Conservation (phyloP, 805 yeast species). For the Candida sanyiensis region DNA sequence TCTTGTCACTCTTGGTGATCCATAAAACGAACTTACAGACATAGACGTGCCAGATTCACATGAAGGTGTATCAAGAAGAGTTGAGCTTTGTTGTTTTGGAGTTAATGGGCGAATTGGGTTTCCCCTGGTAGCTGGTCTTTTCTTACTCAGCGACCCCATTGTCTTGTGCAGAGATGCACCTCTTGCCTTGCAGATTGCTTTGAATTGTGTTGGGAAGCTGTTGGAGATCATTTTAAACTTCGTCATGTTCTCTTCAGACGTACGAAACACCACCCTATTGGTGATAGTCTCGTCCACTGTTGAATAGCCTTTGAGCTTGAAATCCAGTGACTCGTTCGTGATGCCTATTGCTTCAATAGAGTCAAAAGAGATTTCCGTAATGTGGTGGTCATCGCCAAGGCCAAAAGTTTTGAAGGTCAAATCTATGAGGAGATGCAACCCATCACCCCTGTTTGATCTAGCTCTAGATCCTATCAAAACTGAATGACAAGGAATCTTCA, state of each 20-base stretch:
- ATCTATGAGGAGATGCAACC: background rate
- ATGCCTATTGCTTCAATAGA: background rate
- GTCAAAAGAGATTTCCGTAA: background rate
- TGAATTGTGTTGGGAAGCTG: too few species aligned
- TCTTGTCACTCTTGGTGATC: conserved; percentile 1
- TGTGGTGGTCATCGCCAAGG: background rate
- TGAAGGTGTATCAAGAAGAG: background rate
- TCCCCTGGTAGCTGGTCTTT: background rate
- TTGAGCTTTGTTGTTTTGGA: background rate
- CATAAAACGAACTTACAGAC: background rate
- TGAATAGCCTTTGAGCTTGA: background rate
- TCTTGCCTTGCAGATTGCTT: background rate
- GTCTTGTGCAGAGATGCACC: background rate
- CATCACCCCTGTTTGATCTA: background rate
- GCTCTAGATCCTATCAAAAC: background rate
- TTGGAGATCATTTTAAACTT: too few species aligned
- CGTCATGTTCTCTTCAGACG: too few species aligned
- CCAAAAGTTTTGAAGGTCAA: background rate
- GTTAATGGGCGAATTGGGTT: background rate
- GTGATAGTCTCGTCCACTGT: too few species aligned
- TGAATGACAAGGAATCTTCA: conserved; percentile 1
- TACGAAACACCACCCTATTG: too few species aligned
- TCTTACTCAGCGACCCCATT: background rate
- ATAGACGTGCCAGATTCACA: too few species aligned
- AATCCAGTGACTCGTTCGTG: background rate